Evolutionary conservation across 192 early-diverging fungal species (phyloP), one percentile per base, ranked within the genome.

Genomic region (Coemansia sp.): DNA sequence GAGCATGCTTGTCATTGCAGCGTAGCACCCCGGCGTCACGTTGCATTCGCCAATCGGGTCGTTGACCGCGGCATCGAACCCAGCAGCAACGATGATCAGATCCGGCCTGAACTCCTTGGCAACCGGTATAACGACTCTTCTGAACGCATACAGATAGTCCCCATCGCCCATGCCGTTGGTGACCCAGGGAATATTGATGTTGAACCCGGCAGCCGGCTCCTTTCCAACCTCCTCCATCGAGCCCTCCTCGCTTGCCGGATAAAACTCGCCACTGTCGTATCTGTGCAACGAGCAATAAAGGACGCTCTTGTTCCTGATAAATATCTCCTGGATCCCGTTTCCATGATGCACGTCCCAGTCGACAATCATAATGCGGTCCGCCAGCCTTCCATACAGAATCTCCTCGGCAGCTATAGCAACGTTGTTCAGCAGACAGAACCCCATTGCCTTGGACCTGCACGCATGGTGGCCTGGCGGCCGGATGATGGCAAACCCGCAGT

Each of bases 311-410:
- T 95, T 88, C 2, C 83, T 60, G 68, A 87, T 87, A 58, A 97
- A 97, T 1, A 82, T 78, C 5, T 89, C 83, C 52, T 97, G 93
- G 29, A 90, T 96, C 3, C 95, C 95, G 67, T 97, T 97, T 7
- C 94, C 95, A 64, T 96, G 94, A 70, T 97, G 95, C 19, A 95
- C 81, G 65, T 97, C 95, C 94, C 95, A 98, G 63, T 98, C 95
- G 14, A 98, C 64, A 23, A 98, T 89, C 69, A 98, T 67, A 9
- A 97, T 82, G 51, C 82, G 78, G 32, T 82, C 59, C 13, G 80
- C 74, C 20, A 76, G 67, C n/a, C 78, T 64, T 9, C 78, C 29
- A 23, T 48, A 48, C 53, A 86, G 83, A 6, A 92, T 60, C 30
- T 86, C 84, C 23, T 82, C 78, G 0, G 90, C 81, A 4, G 95